Percentiles rank a stretch among this genome's conserved stretches.
Evolutionary conservation across 2,329 filamentous ascomycete species (phyloP).

Genomic region (Plenodomus lindquistii): DNA sequence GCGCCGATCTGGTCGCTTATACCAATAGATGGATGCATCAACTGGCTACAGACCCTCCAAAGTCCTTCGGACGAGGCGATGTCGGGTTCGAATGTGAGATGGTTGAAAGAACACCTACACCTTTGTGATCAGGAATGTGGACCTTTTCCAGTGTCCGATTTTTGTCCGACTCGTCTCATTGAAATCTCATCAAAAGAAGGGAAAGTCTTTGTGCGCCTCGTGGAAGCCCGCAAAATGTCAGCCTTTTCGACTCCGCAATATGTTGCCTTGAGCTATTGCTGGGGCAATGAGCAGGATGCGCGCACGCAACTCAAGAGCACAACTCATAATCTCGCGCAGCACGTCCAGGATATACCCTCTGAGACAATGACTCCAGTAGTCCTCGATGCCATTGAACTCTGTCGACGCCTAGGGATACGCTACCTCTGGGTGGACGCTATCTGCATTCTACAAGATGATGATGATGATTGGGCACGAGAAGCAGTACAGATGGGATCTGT

Average conservation of each 20-base stretch:
- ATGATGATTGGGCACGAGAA: background rate
- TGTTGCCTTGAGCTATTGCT: slow-evolving; percentile 2
- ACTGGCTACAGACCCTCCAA: too few species aligned
- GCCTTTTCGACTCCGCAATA: background rate
- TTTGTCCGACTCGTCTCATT: too few species aligned
- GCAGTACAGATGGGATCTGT: background rate
- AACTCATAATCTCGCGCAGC: background rate
- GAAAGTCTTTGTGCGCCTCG: too few species aligned
- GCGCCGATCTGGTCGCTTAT: too few species aligned
- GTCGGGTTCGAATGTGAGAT: too few species aligned
- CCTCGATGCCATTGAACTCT: background rate
- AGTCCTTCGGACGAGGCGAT: too few species aligned
- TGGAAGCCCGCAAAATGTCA: too few species aligned
- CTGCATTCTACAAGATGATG: slow-evolving; percentile 1
- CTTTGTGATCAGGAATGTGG: too few species aligned
- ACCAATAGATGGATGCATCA: too few species aligned
- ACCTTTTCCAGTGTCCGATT: too few species aligned
- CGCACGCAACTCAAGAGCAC: background rate
- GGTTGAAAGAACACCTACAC: too few species aligned
- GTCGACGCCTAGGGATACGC: background rate
- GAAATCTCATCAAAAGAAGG: too few species aligned
- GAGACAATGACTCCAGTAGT: background rate
- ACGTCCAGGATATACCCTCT: background rate
- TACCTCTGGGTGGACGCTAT: slow-evolving; percentile 6
- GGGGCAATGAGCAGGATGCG: background rate